Percentiles rank a stretch among this genome's conserved stretches.
Conservation (phyloP, 2,329 filamentous ascomycete genomes). For the Penicillium vulpinum region DNA sequence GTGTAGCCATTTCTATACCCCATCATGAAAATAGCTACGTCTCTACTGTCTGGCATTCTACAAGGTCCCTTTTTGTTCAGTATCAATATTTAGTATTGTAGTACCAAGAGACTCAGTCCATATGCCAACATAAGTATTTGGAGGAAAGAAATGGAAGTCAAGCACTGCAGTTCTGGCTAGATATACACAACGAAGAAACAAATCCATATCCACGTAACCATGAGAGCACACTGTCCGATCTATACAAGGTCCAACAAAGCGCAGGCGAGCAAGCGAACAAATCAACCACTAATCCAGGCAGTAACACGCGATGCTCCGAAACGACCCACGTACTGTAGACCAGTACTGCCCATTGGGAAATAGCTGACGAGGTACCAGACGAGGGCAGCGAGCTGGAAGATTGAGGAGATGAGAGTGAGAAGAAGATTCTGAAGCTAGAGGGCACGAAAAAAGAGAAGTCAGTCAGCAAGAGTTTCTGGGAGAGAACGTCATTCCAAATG, state of each 20-base stretch:
- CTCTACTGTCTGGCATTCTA: neutral
- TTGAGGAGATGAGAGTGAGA: constrained; percentile 78
- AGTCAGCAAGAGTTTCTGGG: constrained; percentile 19
- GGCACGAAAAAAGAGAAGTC: constrained; percentile 5
- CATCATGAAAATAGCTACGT: neutral
- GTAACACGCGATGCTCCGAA: constrained; percentile 83
- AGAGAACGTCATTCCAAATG: neutral
- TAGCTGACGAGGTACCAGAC: constrained; percentile 96
- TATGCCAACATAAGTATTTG: neutral
- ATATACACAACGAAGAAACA: neutral
- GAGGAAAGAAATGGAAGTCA: neutral
- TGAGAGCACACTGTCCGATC: neutral
- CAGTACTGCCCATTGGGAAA: constrained; percentile 93
- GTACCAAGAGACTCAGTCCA: neutral
- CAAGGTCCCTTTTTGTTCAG: neutral
- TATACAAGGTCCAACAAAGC: neutral
- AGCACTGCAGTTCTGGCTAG: neutral
- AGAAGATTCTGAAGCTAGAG: constrained; percentile 76
- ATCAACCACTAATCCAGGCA: constrained; percentile 79
- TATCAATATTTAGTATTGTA: neutral
- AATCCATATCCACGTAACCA: neutral
- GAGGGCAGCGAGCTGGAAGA: constrained; percentile 79
- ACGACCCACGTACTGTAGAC: constrained; percentile 79
- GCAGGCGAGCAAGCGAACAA: neutral
- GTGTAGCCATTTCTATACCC: neutral